phyloP scores from a whole-genome alignment of 1,284 basidiomycete species.

The Phellopilus nigrolimitatus region DNA sequence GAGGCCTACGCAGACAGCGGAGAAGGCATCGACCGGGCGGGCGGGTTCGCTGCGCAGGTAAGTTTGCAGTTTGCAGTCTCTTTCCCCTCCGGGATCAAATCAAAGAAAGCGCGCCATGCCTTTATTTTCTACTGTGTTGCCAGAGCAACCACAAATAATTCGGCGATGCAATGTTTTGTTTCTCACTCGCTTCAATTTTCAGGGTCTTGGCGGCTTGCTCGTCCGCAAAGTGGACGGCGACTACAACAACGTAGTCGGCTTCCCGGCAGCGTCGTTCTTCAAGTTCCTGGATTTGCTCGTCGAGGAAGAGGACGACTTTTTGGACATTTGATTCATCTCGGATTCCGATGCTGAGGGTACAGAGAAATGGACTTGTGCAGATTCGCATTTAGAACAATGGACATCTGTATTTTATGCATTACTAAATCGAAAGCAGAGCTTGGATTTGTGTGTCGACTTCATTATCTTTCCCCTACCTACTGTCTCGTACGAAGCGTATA shows the following conservation, averaged over 20 bases:
- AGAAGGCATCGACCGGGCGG: conserved; percentile 89
- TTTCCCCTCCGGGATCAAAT: background rate
- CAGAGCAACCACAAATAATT: too few relatives aligned
- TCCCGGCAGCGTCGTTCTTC: conserved; percentile 78
- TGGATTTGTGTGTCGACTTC: too few relatives aligned
- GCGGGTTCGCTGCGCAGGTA: conserved; percentile 94
- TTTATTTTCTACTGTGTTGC: too few relatives aligned
- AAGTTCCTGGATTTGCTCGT: conserved; percentile 59
- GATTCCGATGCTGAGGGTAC: background rate
- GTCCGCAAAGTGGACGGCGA: conserved; percentile 87
- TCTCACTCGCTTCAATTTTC: conserved; percentile 12
- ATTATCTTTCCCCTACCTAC: too few relatives aligned
- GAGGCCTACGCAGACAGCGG: conserved; percentile 85
- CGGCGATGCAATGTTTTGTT: background rate
- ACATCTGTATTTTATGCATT: too few relatives aligned
- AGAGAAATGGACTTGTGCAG: background rate
- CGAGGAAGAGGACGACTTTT: conserved; percentile 71
- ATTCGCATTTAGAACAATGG: background rate
- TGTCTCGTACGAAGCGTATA: too few relatives aligned
- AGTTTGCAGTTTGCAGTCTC: conserved; percentile 16
- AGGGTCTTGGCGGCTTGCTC: conserved; percentile 81
- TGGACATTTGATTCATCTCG: conserved; percentile 37
- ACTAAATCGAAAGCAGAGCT: too few relatives aligned
- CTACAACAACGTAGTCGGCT: conserved; percentile 90
- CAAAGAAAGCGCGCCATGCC: too few relatives aligned